These are phyloP conservation scores for Bryoglossum gracile DNA, from an alignment of 495 filamentous ascomycete species.

Conservation along the genomic window DNA sequence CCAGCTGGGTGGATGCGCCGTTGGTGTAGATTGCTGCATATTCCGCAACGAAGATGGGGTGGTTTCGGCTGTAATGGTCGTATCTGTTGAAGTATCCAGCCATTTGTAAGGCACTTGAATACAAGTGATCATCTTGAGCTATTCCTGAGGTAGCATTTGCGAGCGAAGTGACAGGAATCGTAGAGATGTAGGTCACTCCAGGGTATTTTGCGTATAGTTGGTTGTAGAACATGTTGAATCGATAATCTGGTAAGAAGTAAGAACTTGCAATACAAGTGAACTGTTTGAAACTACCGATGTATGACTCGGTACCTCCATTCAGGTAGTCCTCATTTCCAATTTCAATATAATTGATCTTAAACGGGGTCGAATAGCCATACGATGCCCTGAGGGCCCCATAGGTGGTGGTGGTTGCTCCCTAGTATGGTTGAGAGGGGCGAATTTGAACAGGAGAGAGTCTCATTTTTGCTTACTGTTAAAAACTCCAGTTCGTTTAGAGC, in stretches of 20 bases:
- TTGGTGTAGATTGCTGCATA: constrained; percentile 38
- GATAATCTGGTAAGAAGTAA: constrained; percentile 21
- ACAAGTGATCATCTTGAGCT: constrained; percentile 37
- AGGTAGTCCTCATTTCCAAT: constrained; percentile 49
- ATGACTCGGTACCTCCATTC: constrained; percentile 29
- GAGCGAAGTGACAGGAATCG: constrained; percentile 21
- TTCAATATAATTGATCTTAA: constrained; percentile 6
- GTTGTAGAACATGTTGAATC: constrained; percentile 40
- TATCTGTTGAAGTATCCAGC: constrained; percentile 40
- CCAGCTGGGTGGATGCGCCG: constrained; percentile 23
- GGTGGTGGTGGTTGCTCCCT: constrained; percentile 1
- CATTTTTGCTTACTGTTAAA: constrained; percentile 1
- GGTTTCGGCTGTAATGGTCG: constrained; percentile 32
- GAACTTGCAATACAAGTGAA: background rate
- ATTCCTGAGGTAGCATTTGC: constrained; percentile 14
- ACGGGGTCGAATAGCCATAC: constrained; percentile 6
- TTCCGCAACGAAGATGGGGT: constrained; percentile 38
- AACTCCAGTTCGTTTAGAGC: constrained; percentile 28
- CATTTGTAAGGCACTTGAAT: constrained; percentile 38
- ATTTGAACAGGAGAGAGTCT: too few species aligned
- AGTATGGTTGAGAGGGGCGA: too few species aligned
- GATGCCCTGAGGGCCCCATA: constrained; percentile 4
- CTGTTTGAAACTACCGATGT: too few species aligned
- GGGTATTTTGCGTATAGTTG: constrained; percentile 42
- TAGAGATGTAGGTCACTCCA: constrained; percentile 37